phyloP scores from a whole-genome alignment of 2,329 filamentous ascomycete species.

The Tolypocladium tropicale region DNA sequence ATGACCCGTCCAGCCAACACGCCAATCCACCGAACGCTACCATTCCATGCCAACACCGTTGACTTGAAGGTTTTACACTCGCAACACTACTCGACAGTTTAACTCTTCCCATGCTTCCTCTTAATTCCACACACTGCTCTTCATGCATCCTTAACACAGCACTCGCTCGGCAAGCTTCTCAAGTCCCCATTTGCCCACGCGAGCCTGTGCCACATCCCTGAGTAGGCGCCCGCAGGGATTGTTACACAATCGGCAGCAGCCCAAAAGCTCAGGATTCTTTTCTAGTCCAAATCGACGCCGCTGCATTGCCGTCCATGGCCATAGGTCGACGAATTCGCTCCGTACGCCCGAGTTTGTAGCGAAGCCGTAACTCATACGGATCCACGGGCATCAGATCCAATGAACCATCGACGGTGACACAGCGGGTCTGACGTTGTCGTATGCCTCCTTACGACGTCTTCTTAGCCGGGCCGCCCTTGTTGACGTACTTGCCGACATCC shows the following conservation, averaged over 20 bases:
- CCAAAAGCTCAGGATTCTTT: neutral
- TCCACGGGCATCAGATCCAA: neutral
- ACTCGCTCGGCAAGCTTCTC: neutral
- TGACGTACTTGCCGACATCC: conserved; percentile 64
- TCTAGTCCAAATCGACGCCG: neutral
- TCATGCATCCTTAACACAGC: neutral
- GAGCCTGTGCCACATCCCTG: neutral
- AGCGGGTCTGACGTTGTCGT: neutral
- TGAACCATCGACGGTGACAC: neutral
- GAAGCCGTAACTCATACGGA: neutral
- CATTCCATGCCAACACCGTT: neutral
- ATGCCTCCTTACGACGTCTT: conserved; percentile 27
- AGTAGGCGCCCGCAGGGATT: neutral
- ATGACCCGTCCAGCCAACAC: neutral
- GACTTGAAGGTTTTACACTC: neutral
- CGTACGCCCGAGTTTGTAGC: neutral
- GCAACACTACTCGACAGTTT: neutral
- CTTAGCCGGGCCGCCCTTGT: conserved; percentile 42
- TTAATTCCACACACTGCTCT: neutral
- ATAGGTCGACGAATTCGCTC: neutral
- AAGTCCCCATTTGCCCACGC: neutral
- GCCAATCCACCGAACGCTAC: neutral
- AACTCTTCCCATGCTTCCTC: neutral
- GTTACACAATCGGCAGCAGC: neutral
- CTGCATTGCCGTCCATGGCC: neutral